Percentiles rank a stretch among this genome's conserved stretches.
phyloP scores from a whole-genome alignment of 208 protist genomes.

The Crithidia acanthocephali region DNA sequence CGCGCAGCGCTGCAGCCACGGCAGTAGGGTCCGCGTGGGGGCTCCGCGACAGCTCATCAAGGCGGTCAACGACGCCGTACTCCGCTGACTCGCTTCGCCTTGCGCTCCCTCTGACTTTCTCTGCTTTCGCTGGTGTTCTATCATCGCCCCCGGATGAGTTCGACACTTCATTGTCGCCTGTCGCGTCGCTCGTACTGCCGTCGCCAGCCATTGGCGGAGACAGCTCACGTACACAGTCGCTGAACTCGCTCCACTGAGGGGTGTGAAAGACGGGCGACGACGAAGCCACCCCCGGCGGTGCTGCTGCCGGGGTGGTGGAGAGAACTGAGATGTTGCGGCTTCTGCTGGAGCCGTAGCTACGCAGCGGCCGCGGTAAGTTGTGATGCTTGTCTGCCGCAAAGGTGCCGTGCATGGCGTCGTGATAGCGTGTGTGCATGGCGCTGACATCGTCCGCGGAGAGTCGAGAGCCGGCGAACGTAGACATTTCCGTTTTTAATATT shows the following conservation, averaged over 20 bases:
- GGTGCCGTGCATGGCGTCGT: slow-evolving; percentile 44
- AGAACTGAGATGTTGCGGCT: slow-evolving; percentile 5
- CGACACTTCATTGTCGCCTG: neutral
- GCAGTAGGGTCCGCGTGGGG: slow-evolving; percentile 9
- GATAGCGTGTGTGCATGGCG: slow-evolving; percentile 52
- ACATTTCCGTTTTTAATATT: slow-evolving; percentile 2
- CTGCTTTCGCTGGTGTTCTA: neutral
- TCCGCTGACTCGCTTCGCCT: neutral
- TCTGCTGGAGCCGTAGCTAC: neutral
- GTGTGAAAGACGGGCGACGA: slow-evolving; percentile 11
- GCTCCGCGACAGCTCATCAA: slow-evolving; percentile 26
- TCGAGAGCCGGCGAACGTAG: neutral
- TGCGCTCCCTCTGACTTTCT: neutral
- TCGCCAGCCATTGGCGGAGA: neutral
- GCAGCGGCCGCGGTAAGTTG: slow-evolving; percentile 18
- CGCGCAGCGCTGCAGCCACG: slow-evolving; percentile 22
- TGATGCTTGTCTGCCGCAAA: slow-evolving; percentile 28
- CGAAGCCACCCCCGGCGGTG: neutral
- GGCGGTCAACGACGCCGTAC: slow-evolving; percentile 15
- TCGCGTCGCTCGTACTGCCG: neutral
- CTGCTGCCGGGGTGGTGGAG: neutral
- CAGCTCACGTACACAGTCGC: slow-evolving; percentile 29
- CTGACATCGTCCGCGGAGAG: slow-evolving; percentile 28
- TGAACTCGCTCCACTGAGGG: slow-evolving; percentile 33
- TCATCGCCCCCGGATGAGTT: neutral